Percentiles rank a stretch among this genome's conserved stretches.
These are phyloP conservation scores for Lactarius vividus DNA, from an alignment of 768 basidiomycete genomes.

Conservation along the genomic window DNA sequence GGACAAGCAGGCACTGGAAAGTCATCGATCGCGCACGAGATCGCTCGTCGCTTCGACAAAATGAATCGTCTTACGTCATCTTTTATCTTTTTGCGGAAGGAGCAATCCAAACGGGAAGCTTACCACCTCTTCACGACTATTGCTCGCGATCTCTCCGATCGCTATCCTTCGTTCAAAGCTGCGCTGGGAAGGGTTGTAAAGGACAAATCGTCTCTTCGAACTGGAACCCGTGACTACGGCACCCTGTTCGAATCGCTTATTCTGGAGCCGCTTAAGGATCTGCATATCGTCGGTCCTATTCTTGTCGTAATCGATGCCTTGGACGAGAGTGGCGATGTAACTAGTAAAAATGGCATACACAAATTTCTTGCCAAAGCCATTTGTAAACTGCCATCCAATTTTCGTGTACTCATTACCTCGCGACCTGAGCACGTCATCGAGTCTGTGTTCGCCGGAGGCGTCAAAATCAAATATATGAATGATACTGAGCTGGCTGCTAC, in stretches of 20 bases:
- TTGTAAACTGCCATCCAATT: not conserved
- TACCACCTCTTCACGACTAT: not conserved
- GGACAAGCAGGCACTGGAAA: conserved; percentile 1
- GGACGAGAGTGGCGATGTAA: not conserved
- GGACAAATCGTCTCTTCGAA: not conserved
- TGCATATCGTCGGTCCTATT: not conserved
- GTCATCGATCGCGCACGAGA: not conserved
- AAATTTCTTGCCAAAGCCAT: not conserved
- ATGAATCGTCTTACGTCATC: not conserved
- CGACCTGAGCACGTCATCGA: not conserved
- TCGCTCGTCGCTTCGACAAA: not conserved
- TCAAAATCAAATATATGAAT: not conserved
- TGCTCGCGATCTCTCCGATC: not conserved
- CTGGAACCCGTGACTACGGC: not conserved
- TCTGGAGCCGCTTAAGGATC: not conserved
- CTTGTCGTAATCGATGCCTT: not conserved
- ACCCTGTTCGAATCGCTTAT: not conserved
- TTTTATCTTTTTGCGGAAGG: not conserved
- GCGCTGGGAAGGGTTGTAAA: not conserved
- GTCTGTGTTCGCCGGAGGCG: not conserved
- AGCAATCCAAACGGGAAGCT: not conserved
- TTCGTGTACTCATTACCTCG: not conserved
- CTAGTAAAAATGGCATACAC: not conserved
- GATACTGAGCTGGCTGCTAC: not conserved
- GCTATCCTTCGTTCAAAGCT: not conserved